phyloP scores from a whole-genome alignment of 2,329 filamentous ascomycete species.

The Dactylonectria estremocensis region DNA sequence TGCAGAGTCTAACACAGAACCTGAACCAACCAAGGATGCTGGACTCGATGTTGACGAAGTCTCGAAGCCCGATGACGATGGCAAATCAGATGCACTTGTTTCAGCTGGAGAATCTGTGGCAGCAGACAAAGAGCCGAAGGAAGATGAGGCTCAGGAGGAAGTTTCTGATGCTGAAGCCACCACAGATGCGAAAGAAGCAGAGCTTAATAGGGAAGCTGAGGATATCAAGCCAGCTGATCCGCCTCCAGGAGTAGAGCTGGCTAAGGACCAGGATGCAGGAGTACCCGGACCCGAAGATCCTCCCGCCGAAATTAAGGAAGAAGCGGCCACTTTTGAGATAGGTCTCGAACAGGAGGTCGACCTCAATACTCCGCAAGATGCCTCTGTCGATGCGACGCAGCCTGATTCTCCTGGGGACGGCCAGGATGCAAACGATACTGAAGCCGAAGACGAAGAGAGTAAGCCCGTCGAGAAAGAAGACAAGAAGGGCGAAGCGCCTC shows the following conservation, averaged over 20 bases:
- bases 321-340: conserved; percentile 7
- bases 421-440: conserved; percentile 4
- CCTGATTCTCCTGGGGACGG: background rate
- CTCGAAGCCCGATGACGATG: conserved; percentile 5
- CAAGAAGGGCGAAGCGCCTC: conserved; percentile 13
- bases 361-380: conserved; percentile 7
- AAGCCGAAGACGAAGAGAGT: conserved; percentile 2
- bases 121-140: conserved; percentile 14
- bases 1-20: conserved; percentile 8
- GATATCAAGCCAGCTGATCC: conserved; percentile 5
- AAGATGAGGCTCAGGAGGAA: conserved; percentile 4
- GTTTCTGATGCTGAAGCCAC: conserved; percentile 9
- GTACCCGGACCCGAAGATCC: conserved; percentile 4
- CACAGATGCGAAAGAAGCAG: background rate
- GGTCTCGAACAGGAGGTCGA: conserved; percentile 4
- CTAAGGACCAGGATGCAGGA: conserved; percentile 17
- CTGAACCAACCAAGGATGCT: background rate
- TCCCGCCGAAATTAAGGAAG: background rate
- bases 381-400: conserved; percentile 9
- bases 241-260: conserved; percentile 1
- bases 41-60: conserved; percentile 6
- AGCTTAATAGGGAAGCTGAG: conserved; percentile 13
- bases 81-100: background rate
- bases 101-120: conserved; percentile 5
- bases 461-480: conserved; percentile 21